Percentiles rank a stretch among this genome's conserved stretches.
Evolutionary conservation across 1,284 basidiomycete species (phyloP).

Genomic region (Fistulina hepatica): DNA sequence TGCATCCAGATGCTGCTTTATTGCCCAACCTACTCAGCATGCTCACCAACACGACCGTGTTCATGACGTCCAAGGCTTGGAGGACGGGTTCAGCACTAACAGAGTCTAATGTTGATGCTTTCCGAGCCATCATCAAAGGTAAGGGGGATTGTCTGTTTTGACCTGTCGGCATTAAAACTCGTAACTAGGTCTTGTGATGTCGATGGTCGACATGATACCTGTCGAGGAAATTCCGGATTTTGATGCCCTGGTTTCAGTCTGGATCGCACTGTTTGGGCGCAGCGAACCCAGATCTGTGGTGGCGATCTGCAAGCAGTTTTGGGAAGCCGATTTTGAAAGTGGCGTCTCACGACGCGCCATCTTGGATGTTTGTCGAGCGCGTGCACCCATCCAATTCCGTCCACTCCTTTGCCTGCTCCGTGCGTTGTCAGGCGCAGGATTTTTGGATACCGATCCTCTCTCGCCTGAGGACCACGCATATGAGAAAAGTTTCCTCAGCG

Average conservation of each 20-base stretch:
- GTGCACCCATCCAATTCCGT: conserved; percentile 71
- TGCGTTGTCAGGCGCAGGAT: conserved; percentile 62
- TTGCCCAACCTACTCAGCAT: conserved; percentile 45
- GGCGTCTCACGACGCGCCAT: conserved; percentile 59
- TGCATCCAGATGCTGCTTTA: conserved; percentile 45
- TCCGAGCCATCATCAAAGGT: conserved; percentile 80
- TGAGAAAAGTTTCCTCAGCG: conserved; percentile 26
- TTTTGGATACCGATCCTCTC: conserved; percentile 57
- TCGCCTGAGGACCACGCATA: conserved; percentile 37
- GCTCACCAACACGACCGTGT: conserved; percentile 52
- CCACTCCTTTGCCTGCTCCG: conserved; percentile 67
- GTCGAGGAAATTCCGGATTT: conserved; percentile 68
- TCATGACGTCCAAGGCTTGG: conserved; percentile 63
- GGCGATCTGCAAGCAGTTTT: conserved; percentile 68
- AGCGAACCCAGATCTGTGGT: conserved; percentile 60
- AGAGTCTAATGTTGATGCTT: conserved; percentile 74
- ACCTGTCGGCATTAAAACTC: conserved; percentile 3
- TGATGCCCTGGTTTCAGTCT: conserved; percentile 61
- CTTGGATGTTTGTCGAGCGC: conserved; percentile 66
- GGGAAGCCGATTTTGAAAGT: conserved; percentile 57
- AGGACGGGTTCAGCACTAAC: conserved; percentile 55
- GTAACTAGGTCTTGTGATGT: conserved; percentile 52
- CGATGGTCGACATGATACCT: conserved; percentile 60
- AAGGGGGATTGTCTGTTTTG: conserved; percentile 8
- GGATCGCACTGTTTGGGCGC: conserved; percentile 72